phyloP scores from a whole-genome alignment of 345 rosid species.

The Raphanus sativus region DNA sequence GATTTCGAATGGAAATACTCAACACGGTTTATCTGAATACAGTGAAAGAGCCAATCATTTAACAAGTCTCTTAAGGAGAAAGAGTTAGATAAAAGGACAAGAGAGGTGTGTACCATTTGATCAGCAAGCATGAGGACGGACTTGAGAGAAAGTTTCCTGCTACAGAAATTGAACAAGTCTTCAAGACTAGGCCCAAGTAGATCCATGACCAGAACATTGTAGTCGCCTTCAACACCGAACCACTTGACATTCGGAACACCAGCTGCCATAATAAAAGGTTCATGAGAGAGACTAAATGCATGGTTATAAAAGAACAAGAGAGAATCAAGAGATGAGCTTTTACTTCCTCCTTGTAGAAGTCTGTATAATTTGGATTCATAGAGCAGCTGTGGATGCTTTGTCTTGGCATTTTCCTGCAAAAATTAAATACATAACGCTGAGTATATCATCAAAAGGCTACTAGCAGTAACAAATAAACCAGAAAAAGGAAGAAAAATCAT shows the following conservation, averaged over 20 bases:
- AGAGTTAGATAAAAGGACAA: background rate
- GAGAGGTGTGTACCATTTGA: conserved; percentile 69
- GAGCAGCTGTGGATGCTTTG: conserved; percentile 88
- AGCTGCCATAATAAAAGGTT: conserved; percentile 52
- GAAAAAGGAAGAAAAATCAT: background rate
- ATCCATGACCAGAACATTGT: conserved; percentile 96
- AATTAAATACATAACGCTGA: conserved; percentile 1
- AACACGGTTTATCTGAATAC: conserved; percentile 75
- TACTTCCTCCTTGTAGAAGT: conserved; percentile 95
- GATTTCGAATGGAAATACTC: conserved; percentile 90
- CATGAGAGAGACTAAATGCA: no score
- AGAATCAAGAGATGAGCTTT: background rate
- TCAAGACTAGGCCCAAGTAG: conserved; percentile 97
- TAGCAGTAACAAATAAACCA: no score
- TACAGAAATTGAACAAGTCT: conserved; percentile 95
- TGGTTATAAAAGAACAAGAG: conserved; percentile 17
- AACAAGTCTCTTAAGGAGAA: background rate
- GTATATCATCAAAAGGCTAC: background rate
- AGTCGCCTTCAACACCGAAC: conserved; percentile 95
- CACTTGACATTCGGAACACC: conserved; percentile 94
- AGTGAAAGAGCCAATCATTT: background rate
- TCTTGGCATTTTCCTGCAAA: conserved; percentile 78
- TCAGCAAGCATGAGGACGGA: conserved; percentile 98
- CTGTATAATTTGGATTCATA: conserved; percentile 87
- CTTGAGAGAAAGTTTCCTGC: conserved; percentile 89